Evolutionary conservation across 2,329 filamentous ascomycete genomes (phyloP).

Genomic region (Aspergillus sp.): DNA sequence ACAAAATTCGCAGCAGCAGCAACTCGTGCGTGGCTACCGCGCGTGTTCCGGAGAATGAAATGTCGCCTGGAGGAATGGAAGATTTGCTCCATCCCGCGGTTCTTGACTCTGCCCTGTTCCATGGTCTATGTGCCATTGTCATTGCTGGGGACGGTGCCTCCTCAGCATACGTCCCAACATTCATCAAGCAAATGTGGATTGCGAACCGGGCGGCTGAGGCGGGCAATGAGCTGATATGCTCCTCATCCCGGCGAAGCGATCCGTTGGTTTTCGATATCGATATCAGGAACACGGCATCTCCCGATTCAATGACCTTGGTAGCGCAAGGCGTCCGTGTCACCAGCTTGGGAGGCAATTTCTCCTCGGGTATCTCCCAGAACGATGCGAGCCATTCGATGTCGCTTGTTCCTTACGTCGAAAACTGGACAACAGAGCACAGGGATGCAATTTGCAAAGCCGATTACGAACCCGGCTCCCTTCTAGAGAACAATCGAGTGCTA

Average conservation of each 20-base stretch:
- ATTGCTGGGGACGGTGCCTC: not conserved
- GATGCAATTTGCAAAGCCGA: slow-evolving; percentile 4
- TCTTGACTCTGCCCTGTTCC: slow-evolving; percentile 7
- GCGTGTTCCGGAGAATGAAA: slow-evolving; percentile 6
- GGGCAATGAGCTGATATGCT: slow-evolving; percentile 2
- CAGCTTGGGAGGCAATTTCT: slow-evolving; percentile 7
- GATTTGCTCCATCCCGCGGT: slow-evolving; percentile 14
- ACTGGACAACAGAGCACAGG: slow-evolving; percentile 9
- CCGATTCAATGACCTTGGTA: not conserved
- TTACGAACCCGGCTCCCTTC: not conserved
- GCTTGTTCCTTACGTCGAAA: slow-evolving; percentile 10
- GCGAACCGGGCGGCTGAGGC: slow-evolving; percentile 1
- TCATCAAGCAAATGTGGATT: slow-evolving; percentile 14
- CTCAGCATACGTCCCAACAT: slow-evolving; percentile 11
- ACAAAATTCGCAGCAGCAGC: slow-evolving; percentile 5
- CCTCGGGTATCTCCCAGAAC: not conserved
- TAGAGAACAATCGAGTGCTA: not conserved
- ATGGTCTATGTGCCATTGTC: slow-evolving; percentile 9
- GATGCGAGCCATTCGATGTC: slow-evolving; percentile 11
- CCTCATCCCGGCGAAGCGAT: not conserved
- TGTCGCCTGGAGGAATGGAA: slow-evolving; percentile 5
- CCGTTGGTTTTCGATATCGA: slow-evolving; percentile 11
- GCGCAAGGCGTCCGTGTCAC: slow-evolving; percentile 13
- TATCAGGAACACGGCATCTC: not conserved
- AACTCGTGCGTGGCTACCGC: slow-evolving; percentile 8